Conservation (phyloP, 1,284 basidiomycete genomes). For the Agaricales sp. region DNA sequence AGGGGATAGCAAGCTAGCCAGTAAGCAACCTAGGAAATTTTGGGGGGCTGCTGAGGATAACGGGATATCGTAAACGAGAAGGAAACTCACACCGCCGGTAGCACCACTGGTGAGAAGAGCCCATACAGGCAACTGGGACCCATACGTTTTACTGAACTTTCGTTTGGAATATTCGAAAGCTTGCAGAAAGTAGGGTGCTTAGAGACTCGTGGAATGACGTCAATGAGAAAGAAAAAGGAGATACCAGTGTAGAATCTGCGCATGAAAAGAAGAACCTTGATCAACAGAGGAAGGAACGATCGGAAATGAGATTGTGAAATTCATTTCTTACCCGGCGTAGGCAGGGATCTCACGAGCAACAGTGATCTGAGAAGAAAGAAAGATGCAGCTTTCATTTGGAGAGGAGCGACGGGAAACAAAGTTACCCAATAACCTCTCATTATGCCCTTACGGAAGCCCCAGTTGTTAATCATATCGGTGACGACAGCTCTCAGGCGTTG, state of each 20-base stretch:
- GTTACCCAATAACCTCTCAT: conserved; percentile 95
- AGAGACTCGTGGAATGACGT: background rate
- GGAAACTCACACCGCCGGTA: conserved; percentile 42
- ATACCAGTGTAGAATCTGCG: conserved; percentile 65
- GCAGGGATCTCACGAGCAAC: conserved; percentile 90
- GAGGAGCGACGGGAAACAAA: conserved; percentile 2
- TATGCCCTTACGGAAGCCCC: conserved; percentile 79
- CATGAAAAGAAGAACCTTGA: conserved; percentile 1
- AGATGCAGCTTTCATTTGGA: background rate
- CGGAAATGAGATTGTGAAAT: background rate
- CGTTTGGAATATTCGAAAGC: conserved; percentile 89
- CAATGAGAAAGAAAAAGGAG: background rate
- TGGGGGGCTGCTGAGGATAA: background rate
- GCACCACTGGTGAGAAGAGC: conserved; percentile 80
- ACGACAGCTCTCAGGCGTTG: conserved; percentile 68
- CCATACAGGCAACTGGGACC: conserved; percentile 77
- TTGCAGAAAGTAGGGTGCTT: conserved; percentile 16
- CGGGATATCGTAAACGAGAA: conserved; percentile 1
- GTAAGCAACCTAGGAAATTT: conserved; percentile 59
- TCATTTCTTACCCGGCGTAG: conserved; percentile 67
- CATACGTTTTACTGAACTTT: conserved; percentile 52
- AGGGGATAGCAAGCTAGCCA: conserved; percentile 93
- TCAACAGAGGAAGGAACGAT: conserved; percentile 2
- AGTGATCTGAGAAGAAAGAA: conserved; percentile 53
- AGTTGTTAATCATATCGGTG: conserved; percentile 75